Evolutionary conservation across 805 yeast species (phyloP).

Genomic region (Metschnikowia peoriensis): DNA sequence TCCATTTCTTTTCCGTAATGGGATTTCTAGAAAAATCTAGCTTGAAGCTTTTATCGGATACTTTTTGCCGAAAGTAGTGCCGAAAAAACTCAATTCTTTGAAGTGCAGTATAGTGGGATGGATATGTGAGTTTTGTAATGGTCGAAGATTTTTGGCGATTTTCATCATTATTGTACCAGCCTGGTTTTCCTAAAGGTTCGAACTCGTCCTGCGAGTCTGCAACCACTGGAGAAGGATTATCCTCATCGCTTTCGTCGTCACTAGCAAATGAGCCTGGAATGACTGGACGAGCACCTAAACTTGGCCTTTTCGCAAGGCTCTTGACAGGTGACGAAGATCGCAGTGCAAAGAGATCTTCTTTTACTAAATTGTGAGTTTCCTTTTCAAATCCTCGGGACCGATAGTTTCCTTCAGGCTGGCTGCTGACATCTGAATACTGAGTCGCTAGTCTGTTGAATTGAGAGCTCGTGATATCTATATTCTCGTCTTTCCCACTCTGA

Average conservation of each 20-base stretch:
- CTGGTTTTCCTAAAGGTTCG: constrained; percentile 14
- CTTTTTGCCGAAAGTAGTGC: constrained; percentile 24
- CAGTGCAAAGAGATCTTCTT: not conserved
- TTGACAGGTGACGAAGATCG: constrained; percentile 3
- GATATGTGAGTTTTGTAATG: constrained; percentile 5
- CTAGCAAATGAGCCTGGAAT: constrained; percentile 7
- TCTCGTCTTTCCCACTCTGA: not conserved
- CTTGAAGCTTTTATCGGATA: constrained; percentile 19
- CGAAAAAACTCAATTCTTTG: constrained; percentile 32
- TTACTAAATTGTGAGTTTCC: not conserved
- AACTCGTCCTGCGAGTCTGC: constrained; percentile 22
- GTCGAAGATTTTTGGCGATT: not conserved
- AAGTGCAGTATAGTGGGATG: constrained; percentile 27
- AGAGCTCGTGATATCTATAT: constrained; percentile 17
- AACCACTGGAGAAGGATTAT: not conserved
- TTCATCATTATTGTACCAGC: not conserved
- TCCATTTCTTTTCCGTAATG: constrained; percentile 37
- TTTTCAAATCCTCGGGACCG: not conserved
- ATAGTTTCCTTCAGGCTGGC: constrained; percentile 5
- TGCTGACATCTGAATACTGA: constrained; percentile 19
- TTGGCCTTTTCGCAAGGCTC: not conserved
- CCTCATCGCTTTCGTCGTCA: constrained; percentile 9
- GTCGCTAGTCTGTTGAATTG: constrained; percentile 22
- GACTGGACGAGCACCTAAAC: not conserved
- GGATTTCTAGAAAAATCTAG: constrained; percentile 33